Conservation (phyloP, 2,329 filamentous ascomycete genomes). For the Calonectria crousiana region DNA sequence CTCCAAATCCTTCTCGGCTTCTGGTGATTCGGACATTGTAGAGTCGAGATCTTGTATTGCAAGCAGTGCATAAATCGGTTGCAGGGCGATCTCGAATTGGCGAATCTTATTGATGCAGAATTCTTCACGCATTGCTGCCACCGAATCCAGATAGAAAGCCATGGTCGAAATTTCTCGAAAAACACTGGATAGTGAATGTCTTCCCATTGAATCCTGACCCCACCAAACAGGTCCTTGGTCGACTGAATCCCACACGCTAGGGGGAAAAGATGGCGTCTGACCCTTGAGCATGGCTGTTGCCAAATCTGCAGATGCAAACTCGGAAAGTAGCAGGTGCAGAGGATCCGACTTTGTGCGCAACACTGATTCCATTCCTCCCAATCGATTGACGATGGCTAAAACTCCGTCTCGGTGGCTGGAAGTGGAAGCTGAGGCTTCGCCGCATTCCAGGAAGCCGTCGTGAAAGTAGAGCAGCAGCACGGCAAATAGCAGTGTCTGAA, state of each 20-base stretch:
- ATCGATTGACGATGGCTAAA: conserved; percentile 49
- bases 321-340: conserved; percentile 55
- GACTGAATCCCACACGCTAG: conserved; percentile 53
- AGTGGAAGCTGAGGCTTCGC: conserved; percentile 47
- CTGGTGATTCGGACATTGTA: not conserved
- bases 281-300: conserved; percentile 56
- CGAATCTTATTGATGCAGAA: conserved; percentile 47
- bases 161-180: conserved; percentile 48
- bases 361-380: conserved; percentile 45
- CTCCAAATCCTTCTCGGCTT: conserved; percentile 41
- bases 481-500: conserved; percentile 51
- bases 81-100: conserved; percentile 42
- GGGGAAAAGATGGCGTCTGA: conserved; percentile 51
- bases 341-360: conserved; percentile 43
- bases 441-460: conserved; percentile 53
- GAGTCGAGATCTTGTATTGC: conserved; percentile 40
- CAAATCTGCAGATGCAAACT: conserved; percentile 58
- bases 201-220: conserved; percentile 51
- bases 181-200: conserved; percentile 50
- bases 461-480: conserved; percentile 58
- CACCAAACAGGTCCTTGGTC: conserved; percentile 57
- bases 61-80: conserved; percentile 43
- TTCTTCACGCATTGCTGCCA: conserved; percentile 29
- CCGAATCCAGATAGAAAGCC: conserved; percentile 44
- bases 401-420: conserved; percentile 52